Evolutionary conservation across 73 alveolate genomes (phyloP).

Genomic region (Tetrahymena borealis): DNA sequence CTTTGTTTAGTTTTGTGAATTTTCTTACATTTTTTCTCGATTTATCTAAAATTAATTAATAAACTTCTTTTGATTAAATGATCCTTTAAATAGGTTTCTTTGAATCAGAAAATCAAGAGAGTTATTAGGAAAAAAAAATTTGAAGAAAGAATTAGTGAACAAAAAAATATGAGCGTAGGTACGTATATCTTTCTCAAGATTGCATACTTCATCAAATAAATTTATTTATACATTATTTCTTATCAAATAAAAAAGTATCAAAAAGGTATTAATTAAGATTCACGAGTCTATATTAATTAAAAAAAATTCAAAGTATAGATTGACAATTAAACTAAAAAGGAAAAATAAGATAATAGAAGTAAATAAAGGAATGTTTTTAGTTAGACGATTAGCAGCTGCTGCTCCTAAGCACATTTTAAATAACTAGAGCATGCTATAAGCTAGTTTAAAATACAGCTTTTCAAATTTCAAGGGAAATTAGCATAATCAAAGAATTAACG

Average conservation of each 20-base stretch:
- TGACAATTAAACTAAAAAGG: background rate
- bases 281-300: too few relatives aligned
- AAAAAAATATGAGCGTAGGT: background rate
- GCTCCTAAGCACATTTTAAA: background rate
- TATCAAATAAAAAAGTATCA: background rate
- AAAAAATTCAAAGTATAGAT: background rate
- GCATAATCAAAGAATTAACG: background rate
- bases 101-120: too few relatives aligned
- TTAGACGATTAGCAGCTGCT: background rate
- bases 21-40: too few relatives aligned
- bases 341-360: too few relatives aligned
- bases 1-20: too few relatives aligned
- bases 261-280: too few relatives aligned
- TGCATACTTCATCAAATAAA: background rate
- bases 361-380: background rate
- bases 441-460: background rate
- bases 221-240: background rate
- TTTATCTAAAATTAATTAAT: too few relatives aligned
- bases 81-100: too few relatives aligned
- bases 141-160: too few relatives aligned
- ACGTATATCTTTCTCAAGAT: background rate
- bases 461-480: background rate
- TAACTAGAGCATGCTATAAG: background rate
- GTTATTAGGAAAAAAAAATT: too few relatives aligned
- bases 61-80: too few relatives aligned